Percentiles rank a stretch among this genome's conserved stretches.
These are phyloP conservation scores for Naumovozyma castellii DNA, from an alignment of 805 yeast species.

Conservation along the genomic window DNA sequence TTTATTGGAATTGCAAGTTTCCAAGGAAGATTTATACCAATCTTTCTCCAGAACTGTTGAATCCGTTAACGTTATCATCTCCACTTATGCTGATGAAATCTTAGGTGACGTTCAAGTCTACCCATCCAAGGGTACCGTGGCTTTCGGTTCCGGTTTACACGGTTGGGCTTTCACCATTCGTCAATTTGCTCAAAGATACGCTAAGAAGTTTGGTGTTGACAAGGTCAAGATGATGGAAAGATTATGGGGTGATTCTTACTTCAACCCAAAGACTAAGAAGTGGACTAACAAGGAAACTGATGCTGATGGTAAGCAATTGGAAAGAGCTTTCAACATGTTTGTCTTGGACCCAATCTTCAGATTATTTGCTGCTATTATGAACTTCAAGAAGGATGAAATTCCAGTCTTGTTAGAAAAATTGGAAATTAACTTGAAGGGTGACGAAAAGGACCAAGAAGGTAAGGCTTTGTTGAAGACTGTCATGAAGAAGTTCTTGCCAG, in stretches of 20 bases:
- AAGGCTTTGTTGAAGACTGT: constrained; percentile 96
- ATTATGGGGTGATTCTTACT: constrained; percentile 99
- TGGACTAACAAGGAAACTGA: constrained; percentile 96
- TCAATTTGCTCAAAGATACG: constrained; percentile 80
- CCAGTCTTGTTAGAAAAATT: constrained; percentile 86
- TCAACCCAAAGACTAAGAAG: constrained; percentile 99
- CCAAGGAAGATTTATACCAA: constrained; percentile 98
- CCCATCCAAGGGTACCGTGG: constrained; percentile 99
- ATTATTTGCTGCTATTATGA: constrained; percentile 93
- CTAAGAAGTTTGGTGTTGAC: constrained; percentile 99
- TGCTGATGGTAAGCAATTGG: constrained; percentile 89
- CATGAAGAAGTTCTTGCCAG: constrained; percentile 99
- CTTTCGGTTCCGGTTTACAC: constrained; percentile 99
- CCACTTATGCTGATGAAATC: constrained; percentile 84
- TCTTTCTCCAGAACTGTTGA: constrained; percentile 97
- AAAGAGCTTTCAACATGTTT: constrained; percentile 99
- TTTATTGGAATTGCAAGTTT: constrained; percentile 93
- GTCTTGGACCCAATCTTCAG: constrained; percentile 98
- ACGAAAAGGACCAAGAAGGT: constrained; percentile 97
- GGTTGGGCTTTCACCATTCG: constrained; percentile 99
- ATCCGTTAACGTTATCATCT: constrained; percentile 96
- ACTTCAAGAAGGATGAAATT: constrained; percentile 97
- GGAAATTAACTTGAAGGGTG: constrained; percentile 87
- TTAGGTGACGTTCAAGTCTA: constrained; percentile 96
- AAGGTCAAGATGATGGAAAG: constrained; percentile 95